Base-by-base conservation (phyloP, 257 asterid species). In the Solanum sitiens region DNA sequence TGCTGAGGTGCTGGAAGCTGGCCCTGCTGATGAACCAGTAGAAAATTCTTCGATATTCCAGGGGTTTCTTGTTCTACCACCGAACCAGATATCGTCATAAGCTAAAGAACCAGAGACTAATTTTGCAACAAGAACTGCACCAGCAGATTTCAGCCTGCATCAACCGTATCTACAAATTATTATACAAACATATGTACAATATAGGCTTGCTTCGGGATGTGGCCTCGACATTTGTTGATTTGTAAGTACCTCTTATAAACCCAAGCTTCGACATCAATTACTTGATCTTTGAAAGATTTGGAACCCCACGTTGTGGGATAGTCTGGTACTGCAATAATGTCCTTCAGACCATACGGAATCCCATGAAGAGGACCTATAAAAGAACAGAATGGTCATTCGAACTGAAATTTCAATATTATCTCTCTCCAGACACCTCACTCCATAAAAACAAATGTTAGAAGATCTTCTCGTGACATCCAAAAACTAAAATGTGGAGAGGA, bases 11-110 rank as follows among this genome's bases (percentile, higher is more conserved):
- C 94, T 89, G 44, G 99, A 91, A 83, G 98, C 98, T 18, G 99
- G 98, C 86, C 99, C 99, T 87, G 99, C 96, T 37, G 98, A 97
- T 20, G 99, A 97, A 89, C 99, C 99, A n/a, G 99, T 96, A 88
- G 98, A 92, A 72, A 90, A 96, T 89, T 95, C 98, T 91, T 93
- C 98, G 23, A 97, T 93, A 83, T 97, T 97, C 99, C 99, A 97
- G 8, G 99, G 99, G 86, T 97, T 95, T 90, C 99, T 94, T 16
- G 99, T 97, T 90, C 99, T 91, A 39, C 99, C 99, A 9, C 99
- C 98, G 86, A 95, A 96, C 99, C 98, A 96, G 87, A 96, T 97
- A 88, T 97, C 99, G 89, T 97, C 98, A 84, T 95, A 97, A 50
- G 98, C 99, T 85, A 97, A 89, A 87, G 99, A 95, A 3, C 99